Evolutionary conservation across 192 early-diverging fungal species (phyloP).

Genomic region (Coemansia sp.): DNA sequence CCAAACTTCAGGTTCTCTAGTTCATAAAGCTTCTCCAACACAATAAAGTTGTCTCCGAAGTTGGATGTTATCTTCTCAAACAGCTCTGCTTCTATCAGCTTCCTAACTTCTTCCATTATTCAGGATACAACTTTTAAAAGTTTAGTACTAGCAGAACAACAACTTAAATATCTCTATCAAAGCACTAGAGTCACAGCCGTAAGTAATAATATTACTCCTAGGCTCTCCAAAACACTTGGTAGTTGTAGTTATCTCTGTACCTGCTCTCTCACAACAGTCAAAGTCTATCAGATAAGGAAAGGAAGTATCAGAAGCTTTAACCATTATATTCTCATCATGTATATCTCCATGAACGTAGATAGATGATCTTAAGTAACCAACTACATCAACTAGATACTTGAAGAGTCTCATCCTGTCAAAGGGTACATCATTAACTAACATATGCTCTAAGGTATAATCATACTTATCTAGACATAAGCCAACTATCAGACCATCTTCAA

Average conservation of each 20-base stretch:
- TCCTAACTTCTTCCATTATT: too few relatives aligned
- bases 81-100: too few relatives aligned
- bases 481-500: neutral
- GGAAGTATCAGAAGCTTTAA: neutral
- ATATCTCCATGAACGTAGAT: slow-evolving; percentile 9
- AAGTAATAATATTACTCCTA: slow-evolving; percentile 4
- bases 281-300: slow-evolving; percentile 13
- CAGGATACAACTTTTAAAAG: too few relatives aligned
- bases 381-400: neutral
- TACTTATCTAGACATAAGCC: slow-evolving; percentile 5
- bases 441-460: slow-evolving; percentile 6
- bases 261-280: slow-evolving; percentile 4
- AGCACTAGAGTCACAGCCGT: slow-evolving; percentile 7
- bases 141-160: neutral
- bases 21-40: too few relatives aligned
- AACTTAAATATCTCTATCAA: neutral
- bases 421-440: neutral
- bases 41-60: too few relatives aligned
- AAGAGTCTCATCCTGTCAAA: slow-evolving; percentile 10
- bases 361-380: slow-evolving; percentile 4
- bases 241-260: slow-evolving; percentile 2
- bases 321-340: slow-evolving; percentile 12
- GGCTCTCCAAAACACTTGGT: slow-evolving; percentile 5
- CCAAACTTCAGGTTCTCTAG: too few relatives aligned
- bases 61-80: too few relatives aligned